phyloP scores from a whole-genome alignment of 192 early-diverging fungal species.

The Coemansia sp. region DNA sequence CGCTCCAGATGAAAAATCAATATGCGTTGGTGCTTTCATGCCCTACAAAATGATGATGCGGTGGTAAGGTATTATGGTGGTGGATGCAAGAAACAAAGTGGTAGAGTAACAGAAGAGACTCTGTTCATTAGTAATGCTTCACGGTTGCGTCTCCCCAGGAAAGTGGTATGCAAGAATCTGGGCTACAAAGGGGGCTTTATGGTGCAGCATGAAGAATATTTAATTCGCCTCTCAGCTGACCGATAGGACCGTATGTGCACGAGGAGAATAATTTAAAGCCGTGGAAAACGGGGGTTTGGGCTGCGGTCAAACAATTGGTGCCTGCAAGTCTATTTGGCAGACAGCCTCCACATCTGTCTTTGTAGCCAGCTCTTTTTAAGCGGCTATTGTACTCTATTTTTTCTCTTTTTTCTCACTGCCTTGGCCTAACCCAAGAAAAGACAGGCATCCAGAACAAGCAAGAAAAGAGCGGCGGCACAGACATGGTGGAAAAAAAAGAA shows the following conservation, averaged over 20 bases:
- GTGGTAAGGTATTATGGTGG: background rate
- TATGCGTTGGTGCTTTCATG: slow-evolving; percentile 53
- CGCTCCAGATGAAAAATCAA: slow-evolving; percentile 47
- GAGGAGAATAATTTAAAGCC: background rate
- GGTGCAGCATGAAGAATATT: background rate
- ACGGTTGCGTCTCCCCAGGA: background rate
- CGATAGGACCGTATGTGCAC: slow-evolving; percentile 1
- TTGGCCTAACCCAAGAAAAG: background rate
- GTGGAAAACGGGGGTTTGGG: background rate
- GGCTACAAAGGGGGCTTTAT: background rate
- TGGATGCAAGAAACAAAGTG: background rate
- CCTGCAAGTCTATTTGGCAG: background rate
- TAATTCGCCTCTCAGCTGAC: slow-evolving; percentile 2
- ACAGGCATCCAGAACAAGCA: background rate
- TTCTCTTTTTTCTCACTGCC: background rate
- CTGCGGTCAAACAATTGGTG: background rate
- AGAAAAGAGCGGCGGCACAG: background rate
- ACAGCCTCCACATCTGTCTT: background rate
- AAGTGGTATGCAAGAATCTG: background rate
- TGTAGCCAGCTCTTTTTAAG: background rate
- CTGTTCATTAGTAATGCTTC: background rate
- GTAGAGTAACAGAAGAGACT: background rate
- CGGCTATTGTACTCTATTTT: background rate
- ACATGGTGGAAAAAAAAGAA: background rate
- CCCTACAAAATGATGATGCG: slow-evolving; percentile 29